Conservation (phyloP, 2,329 filamentous ascomycete genomes). For the Erysiphe pisi region DNA sequence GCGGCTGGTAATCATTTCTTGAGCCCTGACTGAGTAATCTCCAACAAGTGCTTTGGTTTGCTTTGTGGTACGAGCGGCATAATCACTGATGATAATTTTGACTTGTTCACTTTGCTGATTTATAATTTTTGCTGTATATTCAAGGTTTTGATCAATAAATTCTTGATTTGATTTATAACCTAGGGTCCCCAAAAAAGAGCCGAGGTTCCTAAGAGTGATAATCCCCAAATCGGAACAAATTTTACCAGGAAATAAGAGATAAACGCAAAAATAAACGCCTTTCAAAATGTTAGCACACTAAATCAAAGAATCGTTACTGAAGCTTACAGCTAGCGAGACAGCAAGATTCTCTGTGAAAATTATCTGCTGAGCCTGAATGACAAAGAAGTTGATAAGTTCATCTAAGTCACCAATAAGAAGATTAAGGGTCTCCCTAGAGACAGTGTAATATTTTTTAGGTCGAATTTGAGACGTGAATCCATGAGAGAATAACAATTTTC, state of each 20-base stretch:
- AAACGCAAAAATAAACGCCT: constrained; percentile 53
- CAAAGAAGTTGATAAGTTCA: constrained; percentile 61
- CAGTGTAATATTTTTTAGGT: constrained; percentile 56
- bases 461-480: constrained; percentile 56
- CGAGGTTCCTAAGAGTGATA: constrained; percentile 50
- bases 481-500: constrained; percentile 50
- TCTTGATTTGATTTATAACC: constrained; percentile 59
- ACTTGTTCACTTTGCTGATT: constrained; percentile 54
- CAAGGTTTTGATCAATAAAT: constrained; percentile 54
- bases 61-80: constrained; percentile 52
- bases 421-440: constrained; percentile 53
- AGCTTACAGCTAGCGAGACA: constrained; percentile 49
- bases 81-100: constrained; percentile 51
- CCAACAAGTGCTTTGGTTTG: constrained; percentile 58
- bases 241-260: constrained; percentile 59
- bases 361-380: constrained; percentile 59
- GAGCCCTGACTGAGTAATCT: constrained; percentile 58
- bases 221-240: constrained; percentile 59
- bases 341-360: constrained; percentile 57
- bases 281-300: constrained; percentile 28
- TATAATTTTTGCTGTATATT: constrained; percentile 48
- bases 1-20: constrained; percentile 48
- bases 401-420: constrained; percentile 52
- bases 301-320: neutral
- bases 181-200: constrained; percentile 52